A percentile compares a stretch with the other conserved stretches of the same genome.
phyloP scores from a whole-genome alignment of 345 rosid species.

The Dipteronia sinensis region DNA sequence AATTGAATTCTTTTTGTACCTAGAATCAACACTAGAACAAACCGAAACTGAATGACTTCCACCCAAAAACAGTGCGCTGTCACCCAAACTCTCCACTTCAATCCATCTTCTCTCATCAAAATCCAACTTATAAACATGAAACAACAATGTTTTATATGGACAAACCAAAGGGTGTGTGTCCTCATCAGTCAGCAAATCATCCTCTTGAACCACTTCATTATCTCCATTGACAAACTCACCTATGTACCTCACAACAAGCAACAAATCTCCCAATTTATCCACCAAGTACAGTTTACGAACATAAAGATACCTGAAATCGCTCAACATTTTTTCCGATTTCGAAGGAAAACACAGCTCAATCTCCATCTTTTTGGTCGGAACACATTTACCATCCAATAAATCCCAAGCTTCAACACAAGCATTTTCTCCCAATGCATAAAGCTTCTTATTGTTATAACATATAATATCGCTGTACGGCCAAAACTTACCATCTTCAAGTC shows the following conservation, averaged over 20 bases:
- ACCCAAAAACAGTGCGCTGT: conserved; percentile 20
- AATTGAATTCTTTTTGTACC: conserved; percentile 9
- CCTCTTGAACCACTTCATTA: conserved; percentile 12
- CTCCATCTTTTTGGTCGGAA: neutral
- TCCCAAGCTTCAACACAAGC: conserved; percentile 9
- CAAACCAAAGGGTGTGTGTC: conserved; percentile 24
- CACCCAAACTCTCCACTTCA: conserved; percentile 2
- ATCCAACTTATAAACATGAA: conserved; percentile 24
- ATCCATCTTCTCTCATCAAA: neutral
- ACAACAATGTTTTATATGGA: conserved; percentile 14
- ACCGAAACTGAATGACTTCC: conserved; percentile 21
- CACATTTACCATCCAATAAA: neutral
- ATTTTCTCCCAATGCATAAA: neutral
- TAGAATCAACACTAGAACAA: neutral
- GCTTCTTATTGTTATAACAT: neutral
- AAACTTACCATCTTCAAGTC: conserved; percentile 1
- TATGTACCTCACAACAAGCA: conserved; percentile 19
- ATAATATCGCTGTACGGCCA: neutral
- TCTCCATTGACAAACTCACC: conserved; percentile 22
- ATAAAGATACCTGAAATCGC: neutral
- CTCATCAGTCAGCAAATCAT: conserved; percentile 14
- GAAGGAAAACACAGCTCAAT: neutral
- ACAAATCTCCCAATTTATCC: conserved; percentile 15
- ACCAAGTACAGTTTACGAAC: conserved; percentile 12
- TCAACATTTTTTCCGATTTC: neutral